Evolutionary conservation across 331 rosid species (phyloP).

Genomic region (Pyracantha coccinea): DNA sequence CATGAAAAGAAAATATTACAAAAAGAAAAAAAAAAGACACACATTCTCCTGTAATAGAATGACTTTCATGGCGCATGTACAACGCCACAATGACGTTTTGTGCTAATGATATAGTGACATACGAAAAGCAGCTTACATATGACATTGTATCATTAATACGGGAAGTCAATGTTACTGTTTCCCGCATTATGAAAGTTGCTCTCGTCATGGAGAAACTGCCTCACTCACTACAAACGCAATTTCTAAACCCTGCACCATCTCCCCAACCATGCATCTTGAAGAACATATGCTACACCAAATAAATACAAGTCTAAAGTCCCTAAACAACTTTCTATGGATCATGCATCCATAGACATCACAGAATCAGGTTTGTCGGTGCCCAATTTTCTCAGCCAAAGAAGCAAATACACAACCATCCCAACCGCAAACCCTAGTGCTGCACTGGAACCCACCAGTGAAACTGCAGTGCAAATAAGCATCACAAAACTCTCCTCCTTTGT

Average conservation of each 20-base stretch:
- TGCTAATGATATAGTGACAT: no score
- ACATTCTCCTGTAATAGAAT: background rate
- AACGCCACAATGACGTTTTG: no score
- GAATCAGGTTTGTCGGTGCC: constrained; percentile 19
- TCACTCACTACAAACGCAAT: background rate
- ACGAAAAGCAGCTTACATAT: no score
- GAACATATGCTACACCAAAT: background rate
- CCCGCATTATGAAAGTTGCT: no score
- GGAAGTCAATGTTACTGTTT: fast-evolving
- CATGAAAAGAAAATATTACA: background rate
- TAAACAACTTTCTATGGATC: background rate
- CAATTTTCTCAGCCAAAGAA: constrained; percentile 36
- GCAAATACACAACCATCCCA: constrained; percentile 34
- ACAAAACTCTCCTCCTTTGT: constrained; percentile 60
- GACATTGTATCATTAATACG: no score
- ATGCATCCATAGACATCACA: constrained; percentile 14
- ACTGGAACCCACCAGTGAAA: constrained; percentile 77
- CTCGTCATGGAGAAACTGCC: no score
- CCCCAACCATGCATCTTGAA: background rate
- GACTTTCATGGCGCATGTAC: no score
- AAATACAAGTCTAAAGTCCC: background rate
- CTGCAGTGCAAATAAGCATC: constrained; percentile 53
- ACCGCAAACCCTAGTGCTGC: constrained; percentile 72
- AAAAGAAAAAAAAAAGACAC: background rate
- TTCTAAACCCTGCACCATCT: background rate